Evolutionary conservation across 2,329 filamentous ascomycete genomes (phyloP), one percentile per base, ranked within the genome.

Genomic region (Domatiomyces globalis): DNA sequence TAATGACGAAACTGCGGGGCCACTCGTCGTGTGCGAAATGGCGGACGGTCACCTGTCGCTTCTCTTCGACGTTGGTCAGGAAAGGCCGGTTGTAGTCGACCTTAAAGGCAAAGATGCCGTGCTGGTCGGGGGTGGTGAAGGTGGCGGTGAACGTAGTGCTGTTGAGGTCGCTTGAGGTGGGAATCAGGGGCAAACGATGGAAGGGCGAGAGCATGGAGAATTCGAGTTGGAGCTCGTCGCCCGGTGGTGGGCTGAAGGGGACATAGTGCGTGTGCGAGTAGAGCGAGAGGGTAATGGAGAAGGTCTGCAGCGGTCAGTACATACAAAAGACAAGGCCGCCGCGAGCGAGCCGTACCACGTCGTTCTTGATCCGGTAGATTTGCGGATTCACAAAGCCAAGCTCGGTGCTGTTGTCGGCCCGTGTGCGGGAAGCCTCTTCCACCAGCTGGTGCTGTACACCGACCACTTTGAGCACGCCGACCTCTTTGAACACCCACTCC

Each of bases 121-220:
- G 92, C 71, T 98, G 92, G 67, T 98, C 92, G 4, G 92, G 92
- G 3, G 90, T 78, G 57, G 76, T 84, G 71, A 98, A 95, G 20
- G 79, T 76, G 45, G 79, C 76, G 56, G 77, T 76, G 73, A 83
- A 98, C 55, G 85, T 76, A 48, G 85, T 83, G 57, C 81, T 80
- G 61, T 86, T 82, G 50, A 75, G 68, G 1, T 81, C 83, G 22
- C 73, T 74, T 29, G 70, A 68, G 8, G 73, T 67, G 12, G 79
- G 77, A 7, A 71, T 62, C 29, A 98, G 81, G 54, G 81, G 75
- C 33, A 96, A 77, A 43, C 92, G 89, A 72, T 95, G 84, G 80
- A 95, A 96, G 51, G 92, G 90, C 1, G 90, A 95, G 46, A 98
- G 84, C 92, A 96, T 98, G 72, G 83, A 89, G 75, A 96, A 95